Conservation (phyloP, 2,329 filamentous ascomycete species). For the Pestalotiopsis sp. region DNA sequence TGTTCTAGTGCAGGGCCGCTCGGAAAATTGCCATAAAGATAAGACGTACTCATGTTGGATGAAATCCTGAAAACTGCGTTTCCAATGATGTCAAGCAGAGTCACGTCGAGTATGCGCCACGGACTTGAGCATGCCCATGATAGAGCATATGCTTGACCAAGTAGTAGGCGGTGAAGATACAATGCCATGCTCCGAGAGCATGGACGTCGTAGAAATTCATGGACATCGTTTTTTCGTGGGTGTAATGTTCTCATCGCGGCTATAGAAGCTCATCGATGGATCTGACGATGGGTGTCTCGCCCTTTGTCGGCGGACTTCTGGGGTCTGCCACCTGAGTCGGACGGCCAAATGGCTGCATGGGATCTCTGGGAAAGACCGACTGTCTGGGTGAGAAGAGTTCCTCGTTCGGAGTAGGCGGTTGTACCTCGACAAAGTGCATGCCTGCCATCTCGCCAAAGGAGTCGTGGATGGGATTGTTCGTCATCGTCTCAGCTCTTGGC, state of each 20-base stretch:
- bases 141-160: not conserved
- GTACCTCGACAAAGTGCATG: conserved; percentile 53
- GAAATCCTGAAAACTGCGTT: not conserved
- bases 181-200: conserved; percentile 7
- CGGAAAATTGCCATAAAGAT: not conserved
- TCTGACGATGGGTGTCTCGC: conserved; percentile 73
- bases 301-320: conserved; percentile 73
- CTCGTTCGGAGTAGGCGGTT: conserved; percentile 53
- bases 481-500: conserved; percentile 73
- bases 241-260: conserved; percentile 19
- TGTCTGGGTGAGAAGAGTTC: conserved; percentile 57
- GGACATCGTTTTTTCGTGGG: not conserved
- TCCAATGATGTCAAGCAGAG: not conserved
- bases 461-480: conserved; percentile 64
- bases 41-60: not conserved
- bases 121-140: not conserved
- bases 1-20: conserved; percentile 8
- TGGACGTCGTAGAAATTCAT: conserved; percentile 11
- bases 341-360: conserved; percentile 53
- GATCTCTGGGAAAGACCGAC: conserved; percentile 56
- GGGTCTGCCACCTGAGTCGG: conserved; percentile 63
- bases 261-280: conserved; percentile 80
- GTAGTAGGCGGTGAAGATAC: not conserved
- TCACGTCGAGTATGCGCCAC: conserved; percentile 6
- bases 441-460: conserved; percentile 44